These are phyloP conservation scores for Sarocladium strictum DNA, from an alignment of 2,329 filamentous ascomycete species.

Conservation along the genomic window DNA sequence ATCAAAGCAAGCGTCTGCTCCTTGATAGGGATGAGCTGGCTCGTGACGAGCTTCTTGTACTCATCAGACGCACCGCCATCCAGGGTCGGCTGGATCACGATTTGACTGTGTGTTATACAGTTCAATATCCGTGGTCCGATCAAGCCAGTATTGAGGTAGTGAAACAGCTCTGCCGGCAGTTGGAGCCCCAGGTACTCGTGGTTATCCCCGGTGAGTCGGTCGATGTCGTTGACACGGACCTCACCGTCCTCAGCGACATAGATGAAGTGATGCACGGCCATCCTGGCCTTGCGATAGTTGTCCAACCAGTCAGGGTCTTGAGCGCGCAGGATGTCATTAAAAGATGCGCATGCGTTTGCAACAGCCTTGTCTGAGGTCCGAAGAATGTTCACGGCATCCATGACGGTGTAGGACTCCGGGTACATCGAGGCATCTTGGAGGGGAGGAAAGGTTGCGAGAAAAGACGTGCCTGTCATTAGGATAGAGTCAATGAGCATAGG, in stretches of 20 bases:
- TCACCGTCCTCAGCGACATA: slow-evolving; percentile 73
- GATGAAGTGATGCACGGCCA: slow-evolving; percentile 83
- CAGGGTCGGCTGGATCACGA: slow-evolving; percentile 74
- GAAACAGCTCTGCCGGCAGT: slow-evolving; percentile 82
- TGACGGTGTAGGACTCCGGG: slow-evolving; percentile 56
- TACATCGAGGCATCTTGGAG: slow-evolving; percentile 56
- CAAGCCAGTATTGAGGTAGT: slow-evolving; percentile 80
- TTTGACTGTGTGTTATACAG: slow-evolving; percentile 74
- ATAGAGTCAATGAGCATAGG: slow-evolving; percentile 78
- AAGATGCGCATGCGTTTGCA: slow-evolving; percentile 66
- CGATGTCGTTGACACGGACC: slow-evolving; percentile 66
- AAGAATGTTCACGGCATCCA: slow-evolving; percentile 73
- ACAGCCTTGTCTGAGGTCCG: slow-evolving; percentile 63
- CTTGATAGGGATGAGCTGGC: slow-evolving; percentile 66
- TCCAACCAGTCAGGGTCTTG: slow-evolving; percentile 73
- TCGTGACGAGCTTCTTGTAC: slow-evolving; percentile 73
- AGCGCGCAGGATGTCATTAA: slow-evolving; percentile 70
- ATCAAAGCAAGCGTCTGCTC: slow-evolving; percentile 74
- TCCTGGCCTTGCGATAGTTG: slow-evolving; percentile 78
- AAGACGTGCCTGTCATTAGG: slow-evolving; percentile 75
- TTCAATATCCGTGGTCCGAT: slow-evolving; percentile 74
- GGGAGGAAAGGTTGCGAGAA: slow-evolving; percentile 73
- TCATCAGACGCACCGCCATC: slow-evolving; percentile 75
- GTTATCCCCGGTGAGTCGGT: slow-evolving; percentile 72
- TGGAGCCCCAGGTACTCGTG: slow-evolving; percentile 88